These are phyloP conservation scores for Besnoitia besnoiti DNA, from an alignment of 169 alveolate species.

Conservation along the genomic window DNA sequence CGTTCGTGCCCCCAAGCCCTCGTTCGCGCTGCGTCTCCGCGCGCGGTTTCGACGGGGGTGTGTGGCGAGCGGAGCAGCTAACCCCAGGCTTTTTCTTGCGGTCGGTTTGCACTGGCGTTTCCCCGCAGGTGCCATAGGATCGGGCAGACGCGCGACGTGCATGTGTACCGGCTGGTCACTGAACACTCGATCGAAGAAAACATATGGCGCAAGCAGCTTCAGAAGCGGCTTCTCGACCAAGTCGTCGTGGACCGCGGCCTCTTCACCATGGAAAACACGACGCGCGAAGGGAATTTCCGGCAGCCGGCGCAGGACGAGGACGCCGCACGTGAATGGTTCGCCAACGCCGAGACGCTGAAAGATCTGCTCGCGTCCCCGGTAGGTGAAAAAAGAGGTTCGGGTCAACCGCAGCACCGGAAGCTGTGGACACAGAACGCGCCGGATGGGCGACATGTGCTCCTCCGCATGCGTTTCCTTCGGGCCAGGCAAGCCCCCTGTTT, in stretches of 20 bases:
- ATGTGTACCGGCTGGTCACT: slow-evolving; percentile 95
- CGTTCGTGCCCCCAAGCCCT: no score
- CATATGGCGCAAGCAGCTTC: slow-evolving; percentile 95
- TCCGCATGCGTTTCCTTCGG: not conserved
- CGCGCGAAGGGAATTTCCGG: not conserved
- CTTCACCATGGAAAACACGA: slow-evolving; percentile 75
- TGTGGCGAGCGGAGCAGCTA: no score
- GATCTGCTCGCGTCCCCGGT: slow-evolving; percentile 54
- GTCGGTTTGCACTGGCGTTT: not conserved
- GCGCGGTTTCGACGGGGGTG: no score
- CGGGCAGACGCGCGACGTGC: slow-evolving; percentile 98
- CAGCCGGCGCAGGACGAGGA: slow-evolving; percentile 5
- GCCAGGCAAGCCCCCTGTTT: not conserved
- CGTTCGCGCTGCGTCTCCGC: no score
- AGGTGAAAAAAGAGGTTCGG: not conserved
- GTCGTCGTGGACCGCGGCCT: slow-evolving; percentile 97
- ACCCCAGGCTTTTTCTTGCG: no score
- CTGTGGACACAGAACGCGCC: no score
- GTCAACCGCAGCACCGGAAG: not conserved
- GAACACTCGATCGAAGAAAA: slow-evolving; percentile 98
- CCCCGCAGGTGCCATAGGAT: slow-evolving; percentile 93
- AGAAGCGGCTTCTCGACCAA: slow-evolving; percentile 96
- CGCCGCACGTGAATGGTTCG: slow-evolving; percentile 51
- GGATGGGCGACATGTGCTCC: not conserved
- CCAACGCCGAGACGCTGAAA: slow-evolving; percentile 47